Percentiles rank a stretch among this genome's conserved stretches.
These are phyloP conservation scores for Cladophialophora psammophila DNA, from an alignment of 2,329 filamentous ascomycete genomes.

Conservation along the genomic window DNA sequence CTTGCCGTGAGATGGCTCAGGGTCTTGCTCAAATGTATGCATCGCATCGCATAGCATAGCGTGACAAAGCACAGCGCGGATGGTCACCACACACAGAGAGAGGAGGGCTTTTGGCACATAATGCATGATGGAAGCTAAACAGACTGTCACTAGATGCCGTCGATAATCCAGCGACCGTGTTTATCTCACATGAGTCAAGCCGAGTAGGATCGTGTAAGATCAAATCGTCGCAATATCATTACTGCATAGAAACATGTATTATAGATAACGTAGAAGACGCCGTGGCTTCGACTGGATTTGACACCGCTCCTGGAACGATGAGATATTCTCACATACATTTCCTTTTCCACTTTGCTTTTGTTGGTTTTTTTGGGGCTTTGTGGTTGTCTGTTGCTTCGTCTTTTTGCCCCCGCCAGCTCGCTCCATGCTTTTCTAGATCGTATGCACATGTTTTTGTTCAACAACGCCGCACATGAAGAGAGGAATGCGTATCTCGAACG, in stretches of 20 bases:
- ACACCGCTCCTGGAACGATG: constrained; percentile 64
- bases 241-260: no score
- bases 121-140: no score
- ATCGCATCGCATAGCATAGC: background rate
- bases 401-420: background rate
- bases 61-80: background rate
- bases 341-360: background rate
- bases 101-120: no score
- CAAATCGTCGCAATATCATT: no score
- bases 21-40: background rate
- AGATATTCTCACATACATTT: constrained; percentile 57
- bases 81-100: no score
- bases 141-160: no score
- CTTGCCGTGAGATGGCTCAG: background rate
- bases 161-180: no score
- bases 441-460: background rate
- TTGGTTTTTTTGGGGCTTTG: background rate
- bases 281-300: no score
- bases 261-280: no score
- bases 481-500: background rate
- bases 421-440: background rate
- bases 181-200: no score
- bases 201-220: no score
- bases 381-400: background rate
- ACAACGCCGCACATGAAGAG: background rate